Evolutionary conservation across 169 alveolate species (phyloP), one percentile per base, ranked within the genome.

Genomic region (Plasmodium inui): DNA sequence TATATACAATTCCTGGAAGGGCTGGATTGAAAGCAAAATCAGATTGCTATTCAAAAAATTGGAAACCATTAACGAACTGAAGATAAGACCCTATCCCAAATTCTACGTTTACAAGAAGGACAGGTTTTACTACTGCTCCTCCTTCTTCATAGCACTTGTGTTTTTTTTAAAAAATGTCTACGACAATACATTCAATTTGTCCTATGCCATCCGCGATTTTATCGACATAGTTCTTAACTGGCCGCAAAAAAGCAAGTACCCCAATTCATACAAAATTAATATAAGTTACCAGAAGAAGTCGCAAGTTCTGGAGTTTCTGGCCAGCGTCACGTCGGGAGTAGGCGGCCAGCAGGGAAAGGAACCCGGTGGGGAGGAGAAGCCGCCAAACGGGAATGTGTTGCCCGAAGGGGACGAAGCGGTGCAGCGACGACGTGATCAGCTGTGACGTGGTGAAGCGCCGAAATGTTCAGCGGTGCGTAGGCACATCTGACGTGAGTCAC

Each of bases 21-120:
- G 98, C 1, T 96, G 98, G 98, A 97, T 97, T 41, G 98, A 97
- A 79, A 96, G 98, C 79, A 92, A 97, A 84, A 92, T 97, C 84
- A 86, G 98, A 39, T 90, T 96, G 39, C 93, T 97, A 50, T 96
- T 97, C 26, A 96, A 96, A 83, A 97, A 96, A 79, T 78, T 97
- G 78, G 98, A 97, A 83, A 88, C 95, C 2, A 92, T 97, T 53
- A 95, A 94, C 71, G 95, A 96, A 82, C 95, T 96, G 34, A 96
- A 86, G 46, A 96, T 97, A 28, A 93, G 98, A 61, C 98, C 98
- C 22, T 92, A 96, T 95, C 98, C 98, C 19, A 86, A 86, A 30
- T 86, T 86, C 71, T 86, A 74, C 81, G 39, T 57, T 3, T 86
- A 86, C 9, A 76, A 86, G 80, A 86, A 86, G 61, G 93, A 86